Conservation (phyloP, 306 rosid genomes). For the Ammopiptanthus mongolicus region DNA sequence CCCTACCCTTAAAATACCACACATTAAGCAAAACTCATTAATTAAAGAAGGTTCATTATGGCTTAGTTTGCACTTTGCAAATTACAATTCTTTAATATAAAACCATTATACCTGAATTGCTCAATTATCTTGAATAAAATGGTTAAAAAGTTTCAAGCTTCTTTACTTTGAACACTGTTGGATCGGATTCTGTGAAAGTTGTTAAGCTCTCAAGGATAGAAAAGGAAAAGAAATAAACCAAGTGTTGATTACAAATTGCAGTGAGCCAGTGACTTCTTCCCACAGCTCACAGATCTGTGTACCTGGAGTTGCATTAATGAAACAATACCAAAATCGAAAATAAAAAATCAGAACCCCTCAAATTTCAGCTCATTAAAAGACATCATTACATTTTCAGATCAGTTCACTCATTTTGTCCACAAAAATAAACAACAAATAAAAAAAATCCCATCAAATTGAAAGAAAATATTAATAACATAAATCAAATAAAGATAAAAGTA, state of each 20-base stretch:
- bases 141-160: neutral
- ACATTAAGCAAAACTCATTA: constrained; percentile 18
- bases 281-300: constrained; percentile 54
- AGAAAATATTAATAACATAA: neutral
- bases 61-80: neutral
- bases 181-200: constrained; percentile 31
- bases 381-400: constrained; percentile 27
- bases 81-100: neutral
- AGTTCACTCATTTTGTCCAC: neutral
- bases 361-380: constrained; percentile 1
- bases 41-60: constrained; percentile 16
- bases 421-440: neutral
- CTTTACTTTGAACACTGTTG: constrained; percentile 37
- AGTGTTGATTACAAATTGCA: neutral
- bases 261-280: constrained; percentile 1
- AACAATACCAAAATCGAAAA: constrained; percentile 6
- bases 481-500: neutral
- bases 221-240: neutral
- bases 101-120: constrained; percentile 10
- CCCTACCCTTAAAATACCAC: constrained; percentile 30
- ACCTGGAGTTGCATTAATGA: constrained; percentile 28
- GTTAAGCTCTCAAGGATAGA: constrained; percentile 31
- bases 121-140: neutral
- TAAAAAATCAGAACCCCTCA: constrained; percentile 21
- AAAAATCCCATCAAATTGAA: neutral